A percentile compares a stretch with the other conserved stretches of the same genome.
These are phyloP conservation scores for Teratosphaeria epicoccoides DNA, from an alignment of 2,329 filamentous ascomycete genomes.

Conservation along the genomic window DNA sequence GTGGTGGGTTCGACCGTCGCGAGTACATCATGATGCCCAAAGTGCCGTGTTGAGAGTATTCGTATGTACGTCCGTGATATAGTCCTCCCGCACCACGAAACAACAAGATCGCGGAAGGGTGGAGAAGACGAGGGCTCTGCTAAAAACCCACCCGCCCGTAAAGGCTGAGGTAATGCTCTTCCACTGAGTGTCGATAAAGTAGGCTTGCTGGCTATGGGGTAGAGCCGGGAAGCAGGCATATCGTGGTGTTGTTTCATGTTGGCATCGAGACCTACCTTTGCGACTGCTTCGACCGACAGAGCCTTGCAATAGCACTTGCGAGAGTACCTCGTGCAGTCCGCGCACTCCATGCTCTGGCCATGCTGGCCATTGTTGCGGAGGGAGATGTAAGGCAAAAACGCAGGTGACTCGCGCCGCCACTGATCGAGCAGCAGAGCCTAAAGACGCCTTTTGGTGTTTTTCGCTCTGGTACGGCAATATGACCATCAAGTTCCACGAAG, in stretches of 20 bases:
- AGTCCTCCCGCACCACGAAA: conserved; percentile 35
- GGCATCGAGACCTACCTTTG: neutral
- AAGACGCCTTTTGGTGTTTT: conserved; percentile 12
- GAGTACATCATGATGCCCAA: neutral
- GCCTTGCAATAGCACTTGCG: no score
- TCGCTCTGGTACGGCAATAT: conserved; percentile 22
- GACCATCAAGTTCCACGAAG: conserved; percentile 16
- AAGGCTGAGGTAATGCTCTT: conserved; percentile 33
- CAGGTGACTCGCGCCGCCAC: conserved; percentile 18
- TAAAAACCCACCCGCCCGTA: conserved; percentile 30
- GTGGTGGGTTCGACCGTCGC: no score
- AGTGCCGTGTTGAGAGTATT: no score
- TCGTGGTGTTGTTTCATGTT: conserved; percentile 29
- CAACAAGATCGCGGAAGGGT: conserved; percentile 33
- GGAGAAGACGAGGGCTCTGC: conserved; percentile 44
- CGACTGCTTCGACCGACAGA: no score
- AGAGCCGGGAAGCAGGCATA: conserved; percentile 41
- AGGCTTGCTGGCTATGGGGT: conserved; percentile 38
- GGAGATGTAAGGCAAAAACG: conserved; percentile 17
- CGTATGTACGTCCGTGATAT: conserved; percentile 38
- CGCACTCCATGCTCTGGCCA: no score
- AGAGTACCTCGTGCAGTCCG: no score
- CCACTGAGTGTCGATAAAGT: conserved; percentile 39
- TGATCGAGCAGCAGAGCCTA: conserved; percentile 16
- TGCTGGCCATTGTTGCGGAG: neutral